phyloP scores from a whole-genome alignment of 352 stramenopile genomes.

The Globisporangium lucens region DNA sequence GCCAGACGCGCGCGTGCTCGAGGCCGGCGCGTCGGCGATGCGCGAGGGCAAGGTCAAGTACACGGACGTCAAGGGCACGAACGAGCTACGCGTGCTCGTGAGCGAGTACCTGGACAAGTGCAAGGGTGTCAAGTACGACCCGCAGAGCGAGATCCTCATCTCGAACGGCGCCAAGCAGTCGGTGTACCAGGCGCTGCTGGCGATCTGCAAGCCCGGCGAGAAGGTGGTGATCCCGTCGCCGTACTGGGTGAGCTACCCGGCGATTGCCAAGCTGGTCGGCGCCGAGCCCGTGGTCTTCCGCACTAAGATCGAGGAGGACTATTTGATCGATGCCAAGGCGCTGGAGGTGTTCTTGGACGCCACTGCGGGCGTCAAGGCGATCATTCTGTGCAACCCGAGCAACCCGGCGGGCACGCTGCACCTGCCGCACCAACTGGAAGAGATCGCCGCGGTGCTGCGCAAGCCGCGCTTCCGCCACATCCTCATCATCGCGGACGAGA shows the following conservation, averaged over 20 bases:
- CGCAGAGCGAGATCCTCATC: constrained; percentile 92
- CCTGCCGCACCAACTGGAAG: constrained; percentile 43
- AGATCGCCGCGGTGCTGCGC: constrained; percentile 53
- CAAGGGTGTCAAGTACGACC: constrained; percentile 91
- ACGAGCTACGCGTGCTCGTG: constrained; percentile 88
- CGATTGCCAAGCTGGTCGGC: constrained; percentile 93
- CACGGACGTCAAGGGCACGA: constrained; percentile 92
- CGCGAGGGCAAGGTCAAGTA: constrained; percentile 90
- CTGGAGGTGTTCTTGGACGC: constrained; percentile 73
- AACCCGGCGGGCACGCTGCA: constrained; percentile 93
- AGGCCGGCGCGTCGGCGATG: constrained; percentile 79
- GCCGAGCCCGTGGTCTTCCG: constrained; percentile 91
- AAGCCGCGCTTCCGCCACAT: constrained; percentile 75
- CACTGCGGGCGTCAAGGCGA: constrained; percentile 71
- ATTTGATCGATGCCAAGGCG: constrained; percentile 84
- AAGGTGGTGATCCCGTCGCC: constrained; percentile 95
- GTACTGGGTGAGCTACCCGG: constrained; percentile 97
- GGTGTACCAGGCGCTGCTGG: constrained; percentile 92
- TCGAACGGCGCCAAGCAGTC: constrained; percentile 96
- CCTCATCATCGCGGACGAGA: constrained; percentile 92
- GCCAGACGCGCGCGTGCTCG: constrained; percentile 86
- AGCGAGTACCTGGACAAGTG: constrained; percentile 84
- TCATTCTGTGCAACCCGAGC: constrained; percentile 97
- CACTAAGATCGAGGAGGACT: constrained; percentile 88
- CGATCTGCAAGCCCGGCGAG: constrained; percentile 89